phyloP scores from a whole-genome alignment of 345 rosid species.

The Orychophragmus violaceus region DNA sequence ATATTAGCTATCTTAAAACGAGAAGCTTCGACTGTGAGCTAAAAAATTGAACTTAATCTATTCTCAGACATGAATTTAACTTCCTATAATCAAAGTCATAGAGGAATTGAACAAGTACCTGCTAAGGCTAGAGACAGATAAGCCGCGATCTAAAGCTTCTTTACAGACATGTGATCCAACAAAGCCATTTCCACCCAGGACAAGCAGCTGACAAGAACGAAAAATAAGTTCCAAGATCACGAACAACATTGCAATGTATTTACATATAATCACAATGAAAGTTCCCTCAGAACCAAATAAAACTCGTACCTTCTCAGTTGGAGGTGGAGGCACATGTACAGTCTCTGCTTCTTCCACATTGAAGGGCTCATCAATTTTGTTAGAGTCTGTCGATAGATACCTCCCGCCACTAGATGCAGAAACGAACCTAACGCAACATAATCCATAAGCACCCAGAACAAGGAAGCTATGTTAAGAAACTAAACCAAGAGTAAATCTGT shows the following conservation, averaged over 20 bases:
- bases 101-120: conserved; percentile 57
- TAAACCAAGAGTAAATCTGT: neutral
- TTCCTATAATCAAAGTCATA: neutral
- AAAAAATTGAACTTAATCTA: neutral
- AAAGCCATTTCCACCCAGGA: conserved; percentile 97
- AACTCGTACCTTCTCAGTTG: conserved; percentile 60
- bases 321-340: conserved; percentile 69
- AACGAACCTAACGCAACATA: conserved; percentile 32
- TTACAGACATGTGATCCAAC: conserved; percentile 87
- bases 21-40: neutral
- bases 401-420: conserved; percentile 40
- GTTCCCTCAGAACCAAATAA: neutral
- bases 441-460: neutral
- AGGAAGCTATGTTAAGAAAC: neutral
- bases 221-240: conserved; percentile 3
- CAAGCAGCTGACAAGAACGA: conserved; percentile 61
- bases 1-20: neutral
- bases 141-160: conserved; percentile 80
- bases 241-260: neutral
- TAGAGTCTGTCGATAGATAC: conserved; percentile 59
- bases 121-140: conserved; percentile 87
- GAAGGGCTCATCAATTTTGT: conserved; percentile 69
- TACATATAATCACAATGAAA: neutral
- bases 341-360: conserved; percentile 95
- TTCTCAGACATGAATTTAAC: neutral